Base-by-base conservation (phyloP, 306 rosid genomes). In the Prunus persica region DNA sequence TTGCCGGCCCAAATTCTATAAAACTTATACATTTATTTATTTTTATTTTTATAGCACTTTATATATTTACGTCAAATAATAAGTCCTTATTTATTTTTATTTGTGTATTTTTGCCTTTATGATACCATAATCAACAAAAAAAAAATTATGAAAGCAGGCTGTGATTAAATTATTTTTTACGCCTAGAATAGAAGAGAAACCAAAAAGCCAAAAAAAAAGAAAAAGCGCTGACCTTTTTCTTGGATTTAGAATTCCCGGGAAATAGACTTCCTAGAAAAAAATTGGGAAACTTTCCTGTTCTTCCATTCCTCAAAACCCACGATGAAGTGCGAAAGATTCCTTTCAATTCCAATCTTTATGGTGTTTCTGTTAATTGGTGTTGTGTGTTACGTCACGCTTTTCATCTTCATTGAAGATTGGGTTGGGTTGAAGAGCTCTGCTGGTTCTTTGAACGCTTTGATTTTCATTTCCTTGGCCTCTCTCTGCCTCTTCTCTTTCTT, bases 321-420 rank as follows among this genome's bases (percentile, higher is more conserved):
- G 84, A 77, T 67, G 93, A 86, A 83, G 76, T 69, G 74, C 54
- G 61, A 67, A 66, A 87, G 84, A 71, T 83, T 93, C 74, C 51
- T 84, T 8, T 84, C 97, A 64, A 16, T 85, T 54, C 96, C 96
- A 5, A 70, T 91, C 22, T 57, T 88, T 16, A 79, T 85, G 61
- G 96, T 88, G 71, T 74, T 93, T 27, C 55, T 72, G 45, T 76
- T 84, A 67, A 80, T 88, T 79, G 45, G 82, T 45, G 87, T 88
- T 72, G 82, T 86, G 14, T 88, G 82, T 88, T 86, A 84, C 90
- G 30, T 68, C 27, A 90, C 94, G 54, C 56, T 93, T 38, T 93
- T 90, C 88, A 68, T 91, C 71, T 90, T 91, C 72, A 84, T 93
- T 30, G 86, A 87, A 69, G 90, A 86, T 68, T 93, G 96, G 97